Conservation (phyloP, 768 basidiomycete species). For the Paxillus ammoniavirescens region DNA sequence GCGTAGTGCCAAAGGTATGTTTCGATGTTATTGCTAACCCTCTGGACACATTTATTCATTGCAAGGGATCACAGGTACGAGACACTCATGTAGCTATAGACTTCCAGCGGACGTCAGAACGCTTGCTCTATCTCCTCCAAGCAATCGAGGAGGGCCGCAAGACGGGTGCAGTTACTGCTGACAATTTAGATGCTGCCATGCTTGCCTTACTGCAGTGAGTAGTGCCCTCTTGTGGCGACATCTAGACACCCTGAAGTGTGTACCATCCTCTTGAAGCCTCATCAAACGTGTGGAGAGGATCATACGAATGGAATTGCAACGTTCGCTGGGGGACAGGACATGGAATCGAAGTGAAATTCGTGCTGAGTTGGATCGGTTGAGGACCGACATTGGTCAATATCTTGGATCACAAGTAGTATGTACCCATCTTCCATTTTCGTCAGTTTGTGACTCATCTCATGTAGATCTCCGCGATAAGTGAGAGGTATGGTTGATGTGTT, state of each 20-base stretch:
- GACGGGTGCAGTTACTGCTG: neutral
- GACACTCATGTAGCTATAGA: neutral
- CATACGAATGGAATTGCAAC: neutral
- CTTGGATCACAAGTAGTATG: neutral
- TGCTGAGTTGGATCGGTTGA: neutral
- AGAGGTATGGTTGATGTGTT: neutral
- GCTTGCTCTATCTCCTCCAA: neutral
- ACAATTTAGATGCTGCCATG: neutral
- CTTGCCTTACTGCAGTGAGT: neutral
- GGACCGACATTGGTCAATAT: neutral
- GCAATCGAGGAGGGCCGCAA: neutral
- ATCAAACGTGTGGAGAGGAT: neutral
- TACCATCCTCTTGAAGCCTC: neutral
- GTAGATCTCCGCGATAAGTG: neutral
- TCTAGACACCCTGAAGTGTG: neutral
- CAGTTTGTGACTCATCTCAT: neutral
- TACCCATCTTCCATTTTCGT: neutral
- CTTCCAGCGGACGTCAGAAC: neutral
- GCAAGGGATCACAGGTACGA: neutral
- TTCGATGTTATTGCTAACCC: neutral
- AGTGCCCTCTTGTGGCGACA: neutral
- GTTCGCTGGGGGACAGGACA: neutral
- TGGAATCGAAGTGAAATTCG: neutral
- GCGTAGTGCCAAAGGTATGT: neutral
- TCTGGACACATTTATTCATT: neutral